Evolutionary conservation across 352 stramenopile species (phyloP).

Genomic region (Pythium aphanidermatum): DNA sequence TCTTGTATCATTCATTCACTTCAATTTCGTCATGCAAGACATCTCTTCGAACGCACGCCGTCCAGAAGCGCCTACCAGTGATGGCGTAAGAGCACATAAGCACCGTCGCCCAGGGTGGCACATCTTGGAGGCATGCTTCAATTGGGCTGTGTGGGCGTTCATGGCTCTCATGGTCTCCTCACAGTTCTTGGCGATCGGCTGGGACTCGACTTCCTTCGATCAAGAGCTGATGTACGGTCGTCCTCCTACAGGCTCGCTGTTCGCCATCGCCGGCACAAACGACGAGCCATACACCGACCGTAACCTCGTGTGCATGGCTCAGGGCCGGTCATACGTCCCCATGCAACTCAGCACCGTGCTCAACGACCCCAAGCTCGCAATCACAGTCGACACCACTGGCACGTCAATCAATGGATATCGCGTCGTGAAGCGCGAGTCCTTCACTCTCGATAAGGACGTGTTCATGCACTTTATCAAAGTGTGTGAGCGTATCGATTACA

Average conservation of each 20-base stretch:
- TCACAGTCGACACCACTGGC: constrained; percentile 9
- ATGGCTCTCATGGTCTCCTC: constrained; percentile 20
- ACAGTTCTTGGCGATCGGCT: constrained; percentile 26
- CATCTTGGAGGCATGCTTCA: constrained; percentile 14
- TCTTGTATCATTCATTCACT: no score
- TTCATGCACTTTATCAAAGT: constrained; percentile 9
- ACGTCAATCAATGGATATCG: constrained; percentile 21
- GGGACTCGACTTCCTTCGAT: background rate
- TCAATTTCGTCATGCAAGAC: no score
- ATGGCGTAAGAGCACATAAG: no score
- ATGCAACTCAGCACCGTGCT: constrained; percentile 26
- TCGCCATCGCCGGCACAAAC: constrained; percentile 22
- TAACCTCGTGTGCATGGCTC: constrained; percentile 25
- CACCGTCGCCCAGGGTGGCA: no score
- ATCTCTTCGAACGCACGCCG: no score
- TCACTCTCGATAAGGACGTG: background rate
- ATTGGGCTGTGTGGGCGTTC: constrained; percentile 29
- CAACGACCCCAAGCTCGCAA: constrained; percentile 2
- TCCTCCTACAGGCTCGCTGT: background rate
- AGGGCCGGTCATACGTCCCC: constrained; percentile 22
- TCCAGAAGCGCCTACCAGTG: no score
- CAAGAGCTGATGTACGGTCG: constrained; percentile 4
- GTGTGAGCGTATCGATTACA: constrained; percentile 15
- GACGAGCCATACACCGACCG: constrained; percentile 43
- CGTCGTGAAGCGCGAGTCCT: constrained; percentile 12